Conservation (phyloP, 768 basidiomycete genomes). For the Boletus sp. region DNA sequence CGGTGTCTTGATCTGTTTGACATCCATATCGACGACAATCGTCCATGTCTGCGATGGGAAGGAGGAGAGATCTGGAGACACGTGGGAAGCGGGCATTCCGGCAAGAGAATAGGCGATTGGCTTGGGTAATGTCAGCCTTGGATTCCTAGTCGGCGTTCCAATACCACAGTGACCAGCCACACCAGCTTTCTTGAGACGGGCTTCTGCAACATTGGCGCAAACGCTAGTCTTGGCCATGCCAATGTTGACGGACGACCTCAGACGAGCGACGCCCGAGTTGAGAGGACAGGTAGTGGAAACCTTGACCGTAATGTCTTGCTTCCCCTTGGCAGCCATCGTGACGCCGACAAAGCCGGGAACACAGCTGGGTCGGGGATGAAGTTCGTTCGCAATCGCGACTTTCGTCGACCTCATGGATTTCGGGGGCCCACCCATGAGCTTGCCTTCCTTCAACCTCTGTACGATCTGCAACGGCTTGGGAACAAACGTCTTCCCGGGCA, state of each 20-base stretch:
- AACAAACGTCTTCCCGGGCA: background rate
- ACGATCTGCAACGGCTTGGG: background rate
- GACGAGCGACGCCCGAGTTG: no score
- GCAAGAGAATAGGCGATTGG: background rate
- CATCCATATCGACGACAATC: background rate
- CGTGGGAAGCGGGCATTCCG: no score
- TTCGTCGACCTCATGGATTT: no score
- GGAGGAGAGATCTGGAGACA: background rate
- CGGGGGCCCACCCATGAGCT: background rate
- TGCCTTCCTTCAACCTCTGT: background rate
- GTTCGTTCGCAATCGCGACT: no score
- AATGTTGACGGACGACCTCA: background rate
- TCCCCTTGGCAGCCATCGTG: background rate
- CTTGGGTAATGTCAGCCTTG: background rate
- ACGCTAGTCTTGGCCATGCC: background rate
- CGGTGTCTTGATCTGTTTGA: background rate
- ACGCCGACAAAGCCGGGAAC: background rate
- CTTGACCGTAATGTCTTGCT: background rate
- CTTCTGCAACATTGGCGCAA: background rate
- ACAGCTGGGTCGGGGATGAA: no score
- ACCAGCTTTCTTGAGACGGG: background rate
- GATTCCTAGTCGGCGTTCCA: background rate
- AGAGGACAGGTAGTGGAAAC: background rate
- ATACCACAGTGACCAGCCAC: background rate
- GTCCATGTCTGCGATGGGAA: slow-evolving; percentile 7